Percentiles rank a stretch among this genome's conserved stretches.
Evolutionary conservation across 2,329 filamentous ascomycete species (phyloP).

Genomic region (Diplodia intermedia): DNA sequence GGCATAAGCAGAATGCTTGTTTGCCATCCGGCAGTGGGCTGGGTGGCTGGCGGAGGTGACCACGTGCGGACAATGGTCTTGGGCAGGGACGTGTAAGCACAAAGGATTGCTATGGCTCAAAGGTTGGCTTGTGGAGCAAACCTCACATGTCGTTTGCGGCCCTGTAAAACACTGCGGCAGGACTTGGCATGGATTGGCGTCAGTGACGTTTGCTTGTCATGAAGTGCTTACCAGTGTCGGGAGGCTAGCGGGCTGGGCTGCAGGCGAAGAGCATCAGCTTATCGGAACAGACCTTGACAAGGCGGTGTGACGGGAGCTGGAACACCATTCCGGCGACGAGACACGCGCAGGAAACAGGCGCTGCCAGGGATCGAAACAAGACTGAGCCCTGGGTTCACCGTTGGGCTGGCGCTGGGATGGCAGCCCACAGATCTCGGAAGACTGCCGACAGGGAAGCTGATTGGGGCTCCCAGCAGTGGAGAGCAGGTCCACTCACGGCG

Average conservation of each 20-base stretch:
- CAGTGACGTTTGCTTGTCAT: slow-evolving; percentile 13
- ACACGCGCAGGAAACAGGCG: background rate
- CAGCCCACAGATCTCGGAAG: slow-evolving; percentile 14
- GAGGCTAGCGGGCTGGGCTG: background rate
- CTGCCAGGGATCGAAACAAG: slow-evolving; percentile 1
- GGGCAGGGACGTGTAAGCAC: slow-evolving; percentile 5
- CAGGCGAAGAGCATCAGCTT: slow-evolving; percentile 17
- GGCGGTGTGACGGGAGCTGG: slow-evolving; percentile 17
- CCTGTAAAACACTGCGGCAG: slow-evolving; percentile 1
- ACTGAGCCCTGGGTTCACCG: slow-evolving; percentile 17
- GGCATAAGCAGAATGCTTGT: background rate
- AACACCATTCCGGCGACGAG: background rate
- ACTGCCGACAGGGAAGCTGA: slow-evolving; percentile 7
- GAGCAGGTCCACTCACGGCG: slow-evolving; percentile 8
- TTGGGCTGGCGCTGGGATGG: slow-evolving; percentile 12
- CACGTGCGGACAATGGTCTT: background rate
- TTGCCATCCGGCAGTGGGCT: background rate
- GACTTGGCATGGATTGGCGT: background rate
- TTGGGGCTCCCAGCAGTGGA: slow-evolving; percentile 6
- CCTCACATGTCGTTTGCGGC: slow-evolving; percentile 14
- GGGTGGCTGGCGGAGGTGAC: slow-evolving; percentile 7
- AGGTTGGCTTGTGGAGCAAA: background rate
- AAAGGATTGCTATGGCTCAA: background rate
- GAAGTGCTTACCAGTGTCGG: slow-evolving; percentile 1
- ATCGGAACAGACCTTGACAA: background rate